phyloP scores from a whole-genome alignment of 2,329 filamentous ascomycete genomes.

The Talaromyces rugulosus region DNA sequence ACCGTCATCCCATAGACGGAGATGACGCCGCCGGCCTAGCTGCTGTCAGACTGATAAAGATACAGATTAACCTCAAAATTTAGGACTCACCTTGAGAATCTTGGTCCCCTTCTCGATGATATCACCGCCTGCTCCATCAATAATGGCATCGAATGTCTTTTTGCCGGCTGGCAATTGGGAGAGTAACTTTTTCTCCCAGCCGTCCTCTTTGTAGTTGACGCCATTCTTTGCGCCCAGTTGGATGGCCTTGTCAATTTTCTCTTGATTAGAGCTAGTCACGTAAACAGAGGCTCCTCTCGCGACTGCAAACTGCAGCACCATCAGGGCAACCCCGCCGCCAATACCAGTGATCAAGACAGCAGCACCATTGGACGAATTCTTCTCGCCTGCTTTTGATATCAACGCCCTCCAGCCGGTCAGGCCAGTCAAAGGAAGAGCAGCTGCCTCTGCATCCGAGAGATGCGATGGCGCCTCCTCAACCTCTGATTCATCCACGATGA shows the following conservation, averaged over 20 bases:
- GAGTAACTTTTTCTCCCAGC: slow-evolving; percentile 75
- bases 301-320: slow-evolving; percentile 73
- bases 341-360: slow-evolving; percentile 89
- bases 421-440: slow-evolving; percentile 78
- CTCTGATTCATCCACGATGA: slow-evolving; percentile 65
- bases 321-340: slow-evolving; percentile 84
- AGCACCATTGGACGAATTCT: slow-evolving; percentile 50
- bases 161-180: slow-evolving; percentile 57
- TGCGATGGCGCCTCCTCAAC: slow-evolving; percentile 73
- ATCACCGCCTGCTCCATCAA: slow-evolving; percentile 88
- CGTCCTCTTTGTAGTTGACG: slow-evolving; percentile 72
- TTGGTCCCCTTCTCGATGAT: slow-evolving; percentile 65
- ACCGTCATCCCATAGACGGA: slow-evolving; percentile 89
- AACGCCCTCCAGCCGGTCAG: slow-evolving; percentile 85
- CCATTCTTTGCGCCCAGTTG: slow-evolving; percentile 73
- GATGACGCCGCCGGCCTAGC: slow-evolving; percentile 71
- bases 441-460: slow-evolving; percentile 68
- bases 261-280: slow-evolving; percentile 70
- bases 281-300: slow-evolving; percentile 72
- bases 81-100: slow-evolving; percentile 59
- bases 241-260: slow-evolving; percentile 69
- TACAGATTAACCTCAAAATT: not conserved
- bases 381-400: slow-evolving; percentile 68
- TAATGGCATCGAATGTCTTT: slow-evolving; percentile 71
- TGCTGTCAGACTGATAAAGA: slow-evolving; percentile 13